phyloP scores from a whole-genome alignment of 2,329 filamentous ascomycete species.

The Alternaria brassicae region DNA sequence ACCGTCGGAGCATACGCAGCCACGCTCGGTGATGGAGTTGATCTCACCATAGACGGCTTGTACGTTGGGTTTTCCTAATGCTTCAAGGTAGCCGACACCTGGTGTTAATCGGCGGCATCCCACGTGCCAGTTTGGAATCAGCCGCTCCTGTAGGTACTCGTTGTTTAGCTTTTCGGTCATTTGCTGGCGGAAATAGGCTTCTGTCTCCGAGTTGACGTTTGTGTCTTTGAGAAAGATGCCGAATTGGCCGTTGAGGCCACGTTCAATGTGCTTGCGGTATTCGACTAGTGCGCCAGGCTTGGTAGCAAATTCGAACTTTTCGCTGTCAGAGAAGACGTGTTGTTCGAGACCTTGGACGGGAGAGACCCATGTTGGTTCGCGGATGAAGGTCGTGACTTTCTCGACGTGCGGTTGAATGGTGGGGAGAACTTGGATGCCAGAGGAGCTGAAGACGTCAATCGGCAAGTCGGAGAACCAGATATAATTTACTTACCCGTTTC shows the following conservation, averaged over 20 bases:
- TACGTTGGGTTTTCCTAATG: constrained; percentile 53
- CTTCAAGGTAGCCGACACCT: constrained; percentile 54
- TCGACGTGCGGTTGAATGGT: constrained; percentile 55
- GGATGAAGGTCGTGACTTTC: constrained; percentile 59
- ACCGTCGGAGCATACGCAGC: constrained; percentile 50
- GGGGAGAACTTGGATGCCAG: constrained; percentile 62
- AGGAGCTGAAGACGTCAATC: constrained; percentile 52
- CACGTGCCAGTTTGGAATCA: constrained; percentile 46
- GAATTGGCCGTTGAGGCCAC: constrained; percentile 57
- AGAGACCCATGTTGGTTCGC: constrained; percentile 60
- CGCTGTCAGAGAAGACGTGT: constrained; percentile 52
- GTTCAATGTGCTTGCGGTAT: constrained; percentile 56
- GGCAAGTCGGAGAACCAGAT: not conserved
- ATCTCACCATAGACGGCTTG: constrained; percentile 52
- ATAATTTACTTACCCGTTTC: constrained; percentile 50
- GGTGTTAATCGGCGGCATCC: constrained; percentile 56
- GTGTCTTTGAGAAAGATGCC: constrained; percentile 56
- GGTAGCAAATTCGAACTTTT: constrained; percentile 52
- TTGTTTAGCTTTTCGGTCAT: constrained; percentile 52
- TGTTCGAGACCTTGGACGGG: constrained; percentile 55
- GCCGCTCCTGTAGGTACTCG: constrained; percentile 41
- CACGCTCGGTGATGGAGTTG: constrained; percentile 41
- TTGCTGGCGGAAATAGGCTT: constrained; percentile 55
- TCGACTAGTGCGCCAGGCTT: constrained; percentile 51
- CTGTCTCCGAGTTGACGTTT: constrained; percentile 52